These are phyloP conservation scores for Cordyceps tenuipes DNA, from an alignment of 2,329 filamentous ascomycete genomes.

Conservation along the genomic window DNA sequence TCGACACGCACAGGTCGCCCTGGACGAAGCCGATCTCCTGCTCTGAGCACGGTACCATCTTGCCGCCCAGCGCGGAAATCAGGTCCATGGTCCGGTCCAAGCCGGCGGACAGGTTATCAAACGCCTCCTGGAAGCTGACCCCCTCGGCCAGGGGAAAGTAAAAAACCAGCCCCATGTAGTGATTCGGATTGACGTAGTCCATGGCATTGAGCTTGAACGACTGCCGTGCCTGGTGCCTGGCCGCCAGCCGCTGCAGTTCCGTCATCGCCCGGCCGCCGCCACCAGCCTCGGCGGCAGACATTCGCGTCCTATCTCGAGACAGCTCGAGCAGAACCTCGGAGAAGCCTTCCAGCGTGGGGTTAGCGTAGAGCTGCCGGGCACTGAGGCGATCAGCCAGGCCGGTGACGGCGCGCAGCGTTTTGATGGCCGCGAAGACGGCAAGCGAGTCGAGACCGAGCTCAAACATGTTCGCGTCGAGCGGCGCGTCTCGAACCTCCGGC, in stretches of 20 bases:
- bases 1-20: constrained; percentile 17
- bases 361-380: constrained; percentile 28
- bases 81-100: constrained; percentile 26
- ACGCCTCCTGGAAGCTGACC: constrained; percentile 21
- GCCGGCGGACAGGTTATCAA: constrained; percentile 25
- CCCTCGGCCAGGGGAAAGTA: constrained; percentile 26
- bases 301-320: constrained; percentile 12
- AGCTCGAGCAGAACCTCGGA: constrained; percentile 18
- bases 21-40: constrained; percentile 20
- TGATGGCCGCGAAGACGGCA: constrained; percentile 22
- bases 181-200: constrained; percentile 25
- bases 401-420: constrained; percentile 22
- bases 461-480: constrained; percentile 20
- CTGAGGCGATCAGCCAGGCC: constrained; percentile 22
- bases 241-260: constrained; percentile 14
- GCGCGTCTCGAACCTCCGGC: constrained; percentile 13
- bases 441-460: constrained; percentile 26
- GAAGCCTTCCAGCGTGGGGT: constrained; percentile 21
- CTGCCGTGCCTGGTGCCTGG: constrained; percentile 19
- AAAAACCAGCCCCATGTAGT: constrained; percentile 24
- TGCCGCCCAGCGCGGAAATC: constrained; percentile 29
- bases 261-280: background rate
- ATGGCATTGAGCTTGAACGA: constrained; percentile 24
- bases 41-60: constrained; percentile 23
- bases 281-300: constrained; percentile 22